Base-by-base conservation (phyloP, 768 basidiomycete species). In the Boletus patriciae region DNA sequence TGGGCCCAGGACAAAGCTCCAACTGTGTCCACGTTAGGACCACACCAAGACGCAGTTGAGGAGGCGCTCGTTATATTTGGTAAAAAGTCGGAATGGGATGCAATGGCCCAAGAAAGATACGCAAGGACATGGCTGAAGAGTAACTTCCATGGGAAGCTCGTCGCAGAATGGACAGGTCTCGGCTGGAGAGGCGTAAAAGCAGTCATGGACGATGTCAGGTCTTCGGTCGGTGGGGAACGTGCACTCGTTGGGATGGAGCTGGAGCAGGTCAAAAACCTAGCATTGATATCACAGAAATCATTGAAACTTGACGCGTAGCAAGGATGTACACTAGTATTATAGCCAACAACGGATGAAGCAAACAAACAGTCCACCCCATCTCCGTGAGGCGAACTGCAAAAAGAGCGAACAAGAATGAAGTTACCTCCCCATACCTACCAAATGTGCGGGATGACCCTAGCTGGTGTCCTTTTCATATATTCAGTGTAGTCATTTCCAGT, bases 111-210 rank as follows among this genome's bases (percentile, higher is more conserved):
- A 6, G 73, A 71, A 50, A 70, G 65, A 36, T 58, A 66, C 53
- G 19, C 57, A 56, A 52, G 70, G 48, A 51, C 63, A 33, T 70
- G 69, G 50, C 27, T 81, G 37, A 85, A 80, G 66, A 64, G 65
- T 12, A 66, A 68, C 2, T 87, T 82, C 63, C 81, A 74, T 54
- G 83, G 84, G 5, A 71, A 69, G 13, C 72, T 68, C 25, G 78
- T 87, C 11, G 74, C 76, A n/a, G 78, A 82, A 52, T 86, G 83
- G 85, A 74, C 80, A 4, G 75, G 76, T 5, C 59, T 83, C 37
- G 76, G 72, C 13, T 81, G 80, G 77, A 70, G 41, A 47, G 76
- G 74, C 4, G 75, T 84, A 25, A 80, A 84, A 61, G 63, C 66
- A 46, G 74, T 85, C 46, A 84, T 84, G 82, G 77, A 80, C 34